These are phyloP conservation scores for Lodderomyces orthopsilosis DNA, from an alignment of 1,139 yeast genomes.

Conservation along the genomic window DNA sequence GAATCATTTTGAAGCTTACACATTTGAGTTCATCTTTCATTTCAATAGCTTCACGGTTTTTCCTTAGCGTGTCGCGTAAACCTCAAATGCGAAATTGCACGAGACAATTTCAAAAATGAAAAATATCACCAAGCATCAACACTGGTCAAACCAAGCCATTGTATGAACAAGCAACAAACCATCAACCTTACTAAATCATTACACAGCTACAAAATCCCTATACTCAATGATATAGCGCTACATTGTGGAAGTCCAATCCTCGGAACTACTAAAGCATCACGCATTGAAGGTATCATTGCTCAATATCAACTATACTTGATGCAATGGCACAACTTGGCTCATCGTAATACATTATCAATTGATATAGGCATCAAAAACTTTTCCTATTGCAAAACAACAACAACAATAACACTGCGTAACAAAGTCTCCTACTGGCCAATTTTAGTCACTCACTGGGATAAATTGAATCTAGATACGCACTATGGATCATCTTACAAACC, in stretches of 20 bases:
- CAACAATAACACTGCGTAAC: constrained; percentile 4
- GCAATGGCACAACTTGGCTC: constrained; percentile 11
- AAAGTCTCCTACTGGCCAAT: constrained; percentile 8
- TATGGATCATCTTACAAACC: constrained; percentile 13
- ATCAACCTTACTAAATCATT: constrained; percentile 4
- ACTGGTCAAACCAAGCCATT: no score
- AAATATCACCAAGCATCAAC: background rate
- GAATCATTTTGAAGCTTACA: no score
- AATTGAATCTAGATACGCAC: constrained; percentile 20
- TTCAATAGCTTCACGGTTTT: no score
- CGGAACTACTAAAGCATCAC: constrained; percentile 22
- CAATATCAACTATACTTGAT: constrained; percentile 20
- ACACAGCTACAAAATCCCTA: constrained; percentile 14
- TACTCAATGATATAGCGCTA: constrained; percentile 31
- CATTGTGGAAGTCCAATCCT: constrained; percentile 33
- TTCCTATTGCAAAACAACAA: constrained; percentile 31
- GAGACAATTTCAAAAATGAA: no score
- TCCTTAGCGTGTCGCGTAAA: no score
- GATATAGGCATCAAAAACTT: constrained; percentile 45
- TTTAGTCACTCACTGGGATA: constrained; percentile 26
- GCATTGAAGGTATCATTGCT: constrained; percentile 23
- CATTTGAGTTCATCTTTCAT: no score
- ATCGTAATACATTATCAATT: constrained; percentile 23
- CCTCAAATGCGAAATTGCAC: no score
- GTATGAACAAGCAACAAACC: constrained; percentile 5